These are phyloP conservation scores for Microdochium bolleyi DNA, from an alignment of 2,329 filamentous ascomycete genomes.

Conservation along the genomic window DNA sequence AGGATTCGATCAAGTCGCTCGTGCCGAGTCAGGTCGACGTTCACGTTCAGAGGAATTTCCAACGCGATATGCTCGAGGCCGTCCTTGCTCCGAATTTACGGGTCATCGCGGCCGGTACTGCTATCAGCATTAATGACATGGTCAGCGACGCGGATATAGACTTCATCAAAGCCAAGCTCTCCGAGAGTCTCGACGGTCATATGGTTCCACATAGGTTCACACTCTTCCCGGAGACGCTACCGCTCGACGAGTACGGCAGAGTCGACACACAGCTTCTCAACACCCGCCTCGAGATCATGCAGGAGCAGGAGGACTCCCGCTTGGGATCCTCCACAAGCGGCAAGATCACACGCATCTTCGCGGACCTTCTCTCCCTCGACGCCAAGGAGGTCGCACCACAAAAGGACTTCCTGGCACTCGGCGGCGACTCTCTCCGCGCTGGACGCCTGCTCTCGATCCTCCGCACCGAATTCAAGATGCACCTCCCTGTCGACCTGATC, in stretches of 20 bases:
- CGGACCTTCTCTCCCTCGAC: constrained; percentile 31
- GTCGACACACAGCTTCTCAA: constrained; percentile 27
- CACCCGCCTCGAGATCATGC: constrained; percentile 16
- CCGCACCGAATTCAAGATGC: constrained; percentile 37
- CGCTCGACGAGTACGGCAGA: constrained; percentile 17
- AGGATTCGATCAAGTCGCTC: constrained; percentile 10
- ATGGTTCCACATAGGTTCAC: constrained; percentile 29
- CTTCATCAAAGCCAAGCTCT: constrained; percentile 7
- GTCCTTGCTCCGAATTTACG: constrained; percentile 1
- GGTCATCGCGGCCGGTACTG: constrained; percentile 1
- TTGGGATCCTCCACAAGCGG: constrained; percentile 16
- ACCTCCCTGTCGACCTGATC: constrained; percentile 40
- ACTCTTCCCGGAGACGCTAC: constrained; percentile 23
- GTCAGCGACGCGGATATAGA: constrained; percentile 1
- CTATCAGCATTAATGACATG: background rate
- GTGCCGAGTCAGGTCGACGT: constrained; percentile 1
- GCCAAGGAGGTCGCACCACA: constrained; percentile 26
- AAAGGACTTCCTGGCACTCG: constrained; percentile 38
- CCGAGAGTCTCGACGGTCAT: constrained; percentile 16
- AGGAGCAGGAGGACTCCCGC: constrained; percentile 5
- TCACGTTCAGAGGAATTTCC: constrained; percentile 2
- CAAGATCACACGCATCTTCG: constrained; percentile 34
- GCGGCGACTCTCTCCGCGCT: constrained; percentile 44
- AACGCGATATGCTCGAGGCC: constrained; percentile 1
- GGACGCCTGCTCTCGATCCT: constrained; percentile 42